phyloP scores from a whole-genome alignment of 2,329 filamentous ascomycete genomes.

The Juglanconis sp. region DNA sequence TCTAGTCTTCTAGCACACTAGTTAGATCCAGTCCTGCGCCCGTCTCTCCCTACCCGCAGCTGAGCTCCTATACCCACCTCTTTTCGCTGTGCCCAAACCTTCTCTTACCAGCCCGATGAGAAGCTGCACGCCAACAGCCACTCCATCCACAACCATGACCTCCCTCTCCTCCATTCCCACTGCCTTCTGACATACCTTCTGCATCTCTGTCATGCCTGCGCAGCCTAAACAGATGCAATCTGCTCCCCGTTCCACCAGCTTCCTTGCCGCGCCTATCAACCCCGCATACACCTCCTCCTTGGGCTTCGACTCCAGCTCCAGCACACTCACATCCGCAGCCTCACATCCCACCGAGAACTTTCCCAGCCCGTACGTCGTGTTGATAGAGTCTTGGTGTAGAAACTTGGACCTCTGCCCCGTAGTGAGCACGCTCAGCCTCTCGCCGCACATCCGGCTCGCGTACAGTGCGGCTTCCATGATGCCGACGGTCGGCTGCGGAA shows the following conservation, averaged over 20 bases:
- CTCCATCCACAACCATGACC: constrained; percentile 49
- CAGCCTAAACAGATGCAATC: constrained; percentile 41
- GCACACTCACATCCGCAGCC: constrained; percentile 36
- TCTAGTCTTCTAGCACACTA: not conserved
- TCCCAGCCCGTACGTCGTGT: constrained; percentile 36
- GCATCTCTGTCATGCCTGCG: constrained; percentile 46
- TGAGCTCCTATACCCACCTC: constrained; percentile 39
- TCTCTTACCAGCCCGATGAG: constrained; percentile 42
- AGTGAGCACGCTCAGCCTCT: constrained; percentile 41
- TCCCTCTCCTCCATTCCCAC: constrained; percentile 38
- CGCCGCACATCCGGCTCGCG: constrained; percentile 46
- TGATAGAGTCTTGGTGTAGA: constrained; percentile 37
- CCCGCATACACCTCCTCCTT: constrained; percentile 35
- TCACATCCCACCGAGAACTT: constrained; percentile 40
- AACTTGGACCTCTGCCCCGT: constrained; percentile 37
- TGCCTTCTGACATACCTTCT: constrained; percentile 41
- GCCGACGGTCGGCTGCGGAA: constrained; percentile 41
- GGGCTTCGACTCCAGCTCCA: constrained; percentile 40
- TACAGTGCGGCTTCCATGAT: constrained; percentile 50
- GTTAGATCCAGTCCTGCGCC: constrained; percentile 36
- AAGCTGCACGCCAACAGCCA: constrained; percentile 44
- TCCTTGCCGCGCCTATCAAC: constrained; percentile 35
- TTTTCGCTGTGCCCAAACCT: constrained; percentile 42
- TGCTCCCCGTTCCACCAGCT: constrained; percentile 32
- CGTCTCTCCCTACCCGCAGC: constrained; percentile 30